phyloP scores from a whole-genome alignment of 768 basidiomycete species.

The Tylopilus balloui region DNA sequence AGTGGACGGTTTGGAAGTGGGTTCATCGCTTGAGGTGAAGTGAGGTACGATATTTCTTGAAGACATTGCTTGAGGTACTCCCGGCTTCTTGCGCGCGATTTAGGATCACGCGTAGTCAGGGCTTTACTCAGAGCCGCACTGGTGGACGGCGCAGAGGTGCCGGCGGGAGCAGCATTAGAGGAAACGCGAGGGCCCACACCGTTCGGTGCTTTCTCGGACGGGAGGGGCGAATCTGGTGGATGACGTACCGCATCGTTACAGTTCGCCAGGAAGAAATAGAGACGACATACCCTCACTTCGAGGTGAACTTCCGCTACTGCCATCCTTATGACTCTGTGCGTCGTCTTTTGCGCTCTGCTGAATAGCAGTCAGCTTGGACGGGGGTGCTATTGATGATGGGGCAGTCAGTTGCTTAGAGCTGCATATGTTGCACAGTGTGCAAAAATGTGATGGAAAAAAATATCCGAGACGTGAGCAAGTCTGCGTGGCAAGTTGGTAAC shows the following conservation, averaged over 20 bases:
- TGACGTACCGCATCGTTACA: constrained; percentile 6
- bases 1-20: constrained; percentile 87
- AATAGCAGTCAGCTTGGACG: constrained; percentile 60
- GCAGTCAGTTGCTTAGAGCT: constrained; percentile 76
- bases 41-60: constrained; percentile 97
- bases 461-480: constrained; percentile 3
- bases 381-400: constrained; percentile 53
- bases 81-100: constrained; percentile 87
- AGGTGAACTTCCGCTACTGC: constrained; percentile 77
- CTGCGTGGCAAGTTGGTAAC: constrained; percentile 2
- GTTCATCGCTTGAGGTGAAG: constrained; percentile 95
- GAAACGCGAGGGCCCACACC: constrained; percentile 51
- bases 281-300: constrained; percentile 67
- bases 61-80: constrained; percentile 99
- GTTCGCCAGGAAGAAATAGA: not conserved
- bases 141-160: constrained; percentile 31
- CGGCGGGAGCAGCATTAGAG: constrained; percentile 41
- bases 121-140: constrained; percentile 59
- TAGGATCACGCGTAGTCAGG: constrained; percentile 85
- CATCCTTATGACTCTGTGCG: constrained; percentile 66
- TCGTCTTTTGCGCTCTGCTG: constrained; percentile 72
- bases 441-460: constrained; percentile 35
- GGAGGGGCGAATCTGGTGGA: constrained; percentile 63
- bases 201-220: constrained; percentile 65
- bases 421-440: constrained; percentile 7